Conservation (phyloP, 2,329 filamentous ascomycete species). For the Xylaria arbuscula region DNA sequence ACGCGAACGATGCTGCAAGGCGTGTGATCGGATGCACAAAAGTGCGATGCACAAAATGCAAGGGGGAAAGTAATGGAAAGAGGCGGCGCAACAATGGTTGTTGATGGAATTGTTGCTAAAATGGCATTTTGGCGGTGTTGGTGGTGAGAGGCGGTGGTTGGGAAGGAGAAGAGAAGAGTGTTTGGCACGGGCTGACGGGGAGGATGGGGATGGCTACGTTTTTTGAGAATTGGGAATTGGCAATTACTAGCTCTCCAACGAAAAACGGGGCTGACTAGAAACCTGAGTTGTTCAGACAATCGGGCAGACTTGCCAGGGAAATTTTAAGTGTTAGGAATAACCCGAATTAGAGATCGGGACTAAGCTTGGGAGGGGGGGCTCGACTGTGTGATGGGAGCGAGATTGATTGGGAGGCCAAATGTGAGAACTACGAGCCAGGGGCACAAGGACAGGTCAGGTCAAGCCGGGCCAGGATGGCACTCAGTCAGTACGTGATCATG, state of each 20-base stretch:
- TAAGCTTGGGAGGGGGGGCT: constrained; percentile 44
- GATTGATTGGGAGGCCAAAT: constrained; percentile 40
- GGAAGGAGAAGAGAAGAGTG: constrained; percentile 37
- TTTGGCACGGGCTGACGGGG: constrained; percentile 49
- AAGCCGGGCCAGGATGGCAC: constrained; percentile 7
- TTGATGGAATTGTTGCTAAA: constrained; percentile 51
- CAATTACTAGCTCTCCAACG: constrained; percentile 60
- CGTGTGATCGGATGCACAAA: constrained; percentile 44
- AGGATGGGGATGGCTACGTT: constrained; percentile 63
- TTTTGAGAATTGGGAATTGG: constrained; percentile 55
- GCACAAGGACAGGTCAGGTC: constrained; percentile 13
- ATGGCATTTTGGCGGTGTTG: constrained; percentile 48
- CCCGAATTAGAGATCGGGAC: constrained; percentile 54
- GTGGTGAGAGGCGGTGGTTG: constrained; percentile 46
- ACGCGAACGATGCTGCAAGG: constrained; percentile 31
- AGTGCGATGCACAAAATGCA: constrained; percentile 44
- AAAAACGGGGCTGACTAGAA: constrained; percentile 60
- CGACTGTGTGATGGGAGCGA: constrained; percentile 39
- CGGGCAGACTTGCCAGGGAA: constrained; percentile 53
- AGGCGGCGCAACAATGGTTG: constrained; percentile 51
- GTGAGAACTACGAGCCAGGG: constrained; percentile 30
- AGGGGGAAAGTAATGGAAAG: constrained; percentile 47
- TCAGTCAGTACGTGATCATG: not conserved
- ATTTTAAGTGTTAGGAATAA: constrained; percentile 51
- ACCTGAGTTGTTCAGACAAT: constrained; percentile 38